Conservation (phyloP, 1,284 basidiomycete species). For the Marasmius oreades region DNA sequence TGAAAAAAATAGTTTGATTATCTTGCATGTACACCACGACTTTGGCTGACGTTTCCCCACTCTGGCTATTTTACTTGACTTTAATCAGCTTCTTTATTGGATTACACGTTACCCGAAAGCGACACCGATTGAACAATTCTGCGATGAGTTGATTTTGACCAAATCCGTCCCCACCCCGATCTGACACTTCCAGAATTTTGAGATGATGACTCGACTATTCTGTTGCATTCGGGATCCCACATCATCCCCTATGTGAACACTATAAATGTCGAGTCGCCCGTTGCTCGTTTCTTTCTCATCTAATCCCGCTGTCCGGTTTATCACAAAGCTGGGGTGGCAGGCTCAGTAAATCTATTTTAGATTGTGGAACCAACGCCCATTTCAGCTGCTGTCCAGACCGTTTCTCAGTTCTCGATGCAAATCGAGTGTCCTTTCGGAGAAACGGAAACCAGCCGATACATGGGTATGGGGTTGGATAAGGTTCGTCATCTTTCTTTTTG, state of each 20-base stretch:
- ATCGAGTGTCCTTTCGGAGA: not conserved
- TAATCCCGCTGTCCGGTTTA: not conserved
- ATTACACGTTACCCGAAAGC: constrained; percentile 22
- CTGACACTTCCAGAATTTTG: constrained; percentile 49
- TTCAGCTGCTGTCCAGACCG: not conserved
- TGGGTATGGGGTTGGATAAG: not conserved
- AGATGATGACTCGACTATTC: constrained; percentile 36
- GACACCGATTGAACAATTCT: constrained; percentile 31
- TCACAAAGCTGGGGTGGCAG: not conserved
- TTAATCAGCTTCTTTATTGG: constrained; percentile 38
- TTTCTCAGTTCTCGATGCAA: not conserved
- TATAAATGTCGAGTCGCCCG: constrained; percentile 36
- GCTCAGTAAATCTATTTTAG: not conserved
- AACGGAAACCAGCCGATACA: not conserved
- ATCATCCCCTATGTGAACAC: constrained; percentile 28
- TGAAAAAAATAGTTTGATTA: constrained; percentile 76
- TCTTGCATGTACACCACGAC: constrained; percentile 47
- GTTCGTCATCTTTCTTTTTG: not conserved
- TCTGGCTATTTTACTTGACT: constrained; percentile 35
- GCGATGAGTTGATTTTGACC: constrained; percentile 39
- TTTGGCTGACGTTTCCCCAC: constrained; percentile 41
- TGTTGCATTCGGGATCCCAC: constrained; percentile 34
- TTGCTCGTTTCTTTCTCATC: not conserved
- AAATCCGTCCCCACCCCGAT: constrained; percentile 42
- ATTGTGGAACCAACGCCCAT: not conserved